phyloP scores from a whole-genome alignment of 1,284 basidiomycete genomes.

The Gymnopus androsaceus region DNA sequence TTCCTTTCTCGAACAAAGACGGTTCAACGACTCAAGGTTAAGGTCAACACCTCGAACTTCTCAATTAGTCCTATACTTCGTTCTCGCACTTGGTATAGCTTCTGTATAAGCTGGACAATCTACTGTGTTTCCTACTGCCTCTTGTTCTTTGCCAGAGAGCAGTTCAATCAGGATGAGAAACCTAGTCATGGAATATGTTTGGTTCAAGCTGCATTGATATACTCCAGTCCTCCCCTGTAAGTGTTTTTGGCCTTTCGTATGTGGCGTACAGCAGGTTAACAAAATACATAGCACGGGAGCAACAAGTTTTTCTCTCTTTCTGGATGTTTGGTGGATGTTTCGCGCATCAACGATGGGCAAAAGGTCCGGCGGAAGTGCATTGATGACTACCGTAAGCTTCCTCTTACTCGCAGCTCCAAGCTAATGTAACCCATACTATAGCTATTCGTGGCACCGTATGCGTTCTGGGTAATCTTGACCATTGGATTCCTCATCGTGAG shows the following conservation, averaged over 20 bases:
- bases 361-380: neutral
- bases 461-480: neutral
- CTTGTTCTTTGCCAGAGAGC: constrained; percentile 11
- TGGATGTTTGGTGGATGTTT: neutral
- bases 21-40: neutral
- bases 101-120: constrained; percentile 13
- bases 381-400: neutral
- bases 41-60: too few species aligned
- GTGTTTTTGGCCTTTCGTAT: constrained; percentile 1
- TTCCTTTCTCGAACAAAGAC: neutral
- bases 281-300: neutral
- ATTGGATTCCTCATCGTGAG: constrained; percentile 2
- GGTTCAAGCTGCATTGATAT: constrained; percentile 11
- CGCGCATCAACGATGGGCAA: neutral
- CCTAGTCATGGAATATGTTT: constrained; percentile 9
- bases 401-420: neutral
- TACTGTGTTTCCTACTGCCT: constrained; percentile 8
- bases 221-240: constrained; percentile 8
- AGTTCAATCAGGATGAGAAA: neutral
- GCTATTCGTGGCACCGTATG: constrained; percentile 1
- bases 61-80: neutral
- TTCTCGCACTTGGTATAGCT: constrained; percentile 11
- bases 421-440: neutral
- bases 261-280: too few species aligned
- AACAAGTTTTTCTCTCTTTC: constrained; percentile 3